phyloP scores from a whole-genome alignment of 2,329 filamentous ascomycete genomes.

The Raffaelea arxii region DNA sequence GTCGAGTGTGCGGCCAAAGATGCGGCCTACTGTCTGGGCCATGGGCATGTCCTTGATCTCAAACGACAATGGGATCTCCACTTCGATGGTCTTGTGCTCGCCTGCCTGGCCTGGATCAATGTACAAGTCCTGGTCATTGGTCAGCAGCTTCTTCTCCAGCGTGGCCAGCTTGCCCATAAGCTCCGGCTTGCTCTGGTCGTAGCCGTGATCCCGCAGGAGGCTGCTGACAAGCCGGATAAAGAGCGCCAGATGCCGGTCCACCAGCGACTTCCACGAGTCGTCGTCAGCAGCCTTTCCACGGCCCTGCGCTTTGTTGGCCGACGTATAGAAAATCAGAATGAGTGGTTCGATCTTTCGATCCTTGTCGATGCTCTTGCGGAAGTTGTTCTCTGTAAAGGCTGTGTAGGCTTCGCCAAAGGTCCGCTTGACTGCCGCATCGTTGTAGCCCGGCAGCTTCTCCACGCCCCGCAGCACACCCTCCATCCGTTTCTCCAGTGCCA shows the following conservation, averaged over 20 bases:
- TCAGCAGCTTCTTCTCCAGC: slow-evolving; percentile 86
- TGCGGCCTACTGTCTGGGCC: slow-evolving; percentile 75
- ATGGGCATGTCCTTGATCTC: slow-evolving; percentile 96
- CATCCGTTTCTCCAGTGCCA: slow-evolving; percentile 57
- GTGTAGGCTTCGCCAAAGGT: slow-evolving; percentile 94
- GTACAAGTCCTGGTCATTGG: slow-evolving; percentile 84
- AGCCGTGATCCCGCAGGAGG: slow-evolving; percentile 74
- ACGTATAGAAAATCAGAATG: slow-evolving; percentile 91
- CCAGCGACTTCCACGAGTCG: slow-evolving; percentile 82
- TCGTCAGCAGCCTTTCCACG: slow-evolving; percentile 65
- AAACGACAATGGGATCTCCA: slow-evolving; percentile 73
- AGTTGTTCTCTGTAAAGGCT: slow-evolving; percentile 78
- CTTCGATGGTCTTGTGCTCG: slow-evolving; percentile 63
- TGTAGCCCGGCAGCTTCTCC: slow-evolving; percentile 79
- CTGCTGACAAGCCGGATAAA: slow-evolving; percentile 81
- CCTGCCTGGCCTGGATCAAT: slow-evolving; percentile 49
- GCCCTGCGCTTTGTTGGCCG: slow-evolving; percentile 79
- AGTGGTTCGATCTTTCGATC: slow-evolving; percentile 87
- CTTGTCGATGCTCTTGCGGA: slow-evolving; percentile 87
- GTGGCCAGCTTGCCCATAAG: slow-evolving; percentile 68
- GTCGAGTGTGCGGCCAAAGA: slow-evolving; percentile 71
- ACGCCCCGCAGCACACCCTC: slow-evolving; percentile 71
- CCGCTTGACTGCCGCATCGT: slow-evolving; percentile 81
- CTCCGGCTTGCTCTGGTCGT: slow-evolving; percentile 76
- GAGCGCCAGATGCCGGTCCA: slow-evolving; percentile 87